Percentiles rank a stretch among this genome's conserved stretches.
Conservation (phyloP, 176 grass and related monocot species). For the Lolium multiflorum region DNA sequence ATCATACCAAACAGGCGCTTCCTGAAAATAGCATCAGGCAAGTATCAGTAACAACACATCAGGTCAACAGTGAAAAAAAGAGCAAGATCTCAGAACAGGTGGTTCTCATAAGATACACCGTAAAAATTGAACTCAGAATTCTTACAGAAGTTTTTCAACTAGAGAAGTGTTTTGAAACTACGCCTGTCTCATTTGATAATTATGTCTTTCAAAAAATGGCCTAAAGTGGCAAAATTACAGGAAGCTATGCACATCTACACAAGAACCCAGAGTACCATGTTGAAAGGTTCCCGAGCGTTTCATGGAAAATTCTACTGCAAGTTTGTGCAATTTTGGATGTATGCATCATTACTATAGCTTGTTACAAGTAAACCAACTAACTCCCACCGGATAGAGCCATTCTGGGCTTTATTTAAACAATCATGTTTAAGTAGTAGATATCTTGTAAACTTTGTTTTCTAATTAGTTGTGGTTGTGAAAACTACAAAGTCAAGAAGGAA, state of each 20-base stretch:
- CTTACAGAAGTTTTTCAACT: neutral
- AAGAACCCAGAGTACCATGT: neutral
- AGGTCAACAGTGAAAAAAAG: neutral
- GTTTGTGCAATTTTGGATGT: neutral
- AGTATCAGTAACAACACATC: neutral
- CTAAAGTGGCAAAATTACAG: neutral
- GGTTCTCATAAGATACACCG: slow-evolving; percentile 15
- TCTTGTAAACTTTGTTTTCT: neutral
- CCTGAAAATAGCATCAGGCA: slow-evolving; percentile 46
- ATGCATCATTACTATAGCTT: neutral
- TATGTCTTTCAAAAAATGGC: neutral
- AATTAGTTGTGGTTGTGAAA: slow-evolving; percentile 7
- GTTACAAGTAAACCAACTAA: neutral
- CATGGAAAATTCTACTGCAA: neutral
- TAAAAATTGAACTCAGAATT: neutral
- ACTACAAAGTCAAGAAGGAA: neutral
- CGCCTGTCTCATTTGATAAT: neutral
- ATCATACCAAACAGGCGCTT: slow-evolving; percentile 94
- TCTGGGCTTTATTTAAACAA: slow-evolving; percentile 10
- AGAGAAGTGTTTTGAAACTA: neutral
- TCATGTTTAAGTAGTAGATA: neutral
- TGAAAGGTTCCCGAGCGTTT: neutral
- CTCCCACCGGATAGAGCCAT: neutral
- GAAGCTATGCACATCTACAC: neutral
- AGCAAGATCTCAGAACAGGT: neutral